These are phyloP conservation scores for Neolentinus lepideus DNA, from an alignment of 1,284 basidiomycete species.

Conservation along the genomic window DNA sequence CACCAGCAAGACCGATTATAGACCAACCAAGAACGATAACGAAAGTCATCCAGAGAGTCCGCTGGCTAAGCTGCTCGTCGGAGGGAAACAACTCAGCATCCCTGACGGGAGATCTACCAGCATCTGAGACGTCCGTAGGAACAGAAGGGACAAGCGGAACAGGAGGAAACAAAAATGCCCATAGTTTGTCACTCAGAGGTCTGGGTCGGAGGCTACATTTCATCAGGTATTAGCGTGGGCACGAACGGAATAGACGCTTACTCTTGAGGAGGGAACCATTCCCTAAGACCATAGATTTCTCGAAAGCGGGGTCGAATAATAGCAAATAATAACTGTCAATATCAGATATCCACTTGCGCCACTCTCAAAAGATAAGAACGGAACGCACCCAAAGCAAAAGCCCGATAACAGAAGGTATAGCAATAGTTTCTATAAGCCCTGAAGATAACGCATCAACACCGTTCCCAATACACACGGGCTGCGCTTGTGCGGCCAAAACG, in stretches of 20 bases:
- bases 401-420: constrained; percentile 51
- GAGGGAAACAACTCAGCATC: constrained; percentile 59
- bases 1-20: constrained; percentile 55
- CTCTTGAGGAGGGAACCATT: constrained; percentile 70
- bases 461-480: constrained; percentile 52
- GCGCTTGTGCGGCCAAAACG: constrained; percentile 22
- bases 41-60: constrained; percentile 58
- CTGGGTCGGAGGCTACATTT: constrained; percentile 51
- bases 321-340: constrained; percentile 56
- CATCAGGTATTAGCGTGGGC: constrained; percentile 4
- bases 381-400: constrained; percentile 58
- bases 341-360: constrained; percentile 3
- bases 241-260: constrained; percentile 25
- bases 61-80: constrained; percentile 65
- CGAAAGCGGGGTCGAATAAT: constrained; percentile 58
- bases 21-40: constrained; percentile 59
- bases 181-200: constrained; percentile 46
- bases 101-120: constrained; percentile 36
- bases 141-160: constrained; percentile 60
- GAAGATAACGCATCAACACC: constrained; percentile 59
- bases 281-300: constrained; percentile 61
- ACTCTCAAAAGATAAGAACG: constrained; percentile 3
- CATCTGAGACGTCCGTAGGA: constrained; percentile 45
- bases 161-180: constrained; percentile 62
- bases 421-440: constrained; percentile 50